phyloP scores from a whole-genome alignment of 1,284 basidiomycete species.

The Leccinum laetum region DNA sequence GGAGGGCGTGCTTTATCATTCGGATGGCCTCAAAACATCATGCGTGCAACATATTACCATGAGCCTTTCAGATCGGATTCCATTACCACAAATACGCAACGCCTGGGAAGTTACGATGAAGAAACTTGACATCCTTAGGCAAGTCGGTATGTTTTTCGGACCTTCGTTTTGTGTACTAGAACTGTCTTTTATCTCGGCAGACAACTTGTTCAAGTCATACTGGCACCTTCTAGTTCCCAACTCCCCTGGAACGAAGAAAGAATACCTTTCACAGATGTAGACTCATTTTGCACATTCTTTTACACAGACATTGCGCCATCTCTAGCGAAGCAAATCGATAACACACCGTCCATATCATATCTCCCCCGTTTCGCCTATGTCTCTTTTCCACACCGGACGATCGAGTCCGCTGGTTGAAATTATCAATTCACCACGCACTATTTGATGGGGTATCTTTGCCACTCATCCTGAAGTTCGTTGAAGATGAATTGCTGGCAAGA shows the following conservation, averaged over 20 bases:
- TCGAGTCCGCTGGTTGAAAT: conserved; percentile 26
- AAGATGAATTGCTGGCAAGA: conserved; percentile 32
- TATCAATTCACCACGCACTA: conserved; percentile 50
- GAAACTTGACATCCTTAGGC: conserved; percentile 44
- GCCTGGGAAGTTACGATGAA: conserved; percentile 38
- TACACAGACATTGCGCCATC: conserved; percentile 28
- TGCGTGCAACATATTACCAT: conserved; percentile 51
- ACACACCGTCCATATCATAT: conserved; percentile 26
- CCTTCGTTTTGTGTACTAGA: conserved; percentile 23
- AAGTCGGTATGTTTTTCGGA: conserved; percentile 11
- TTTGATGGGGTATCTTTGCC: conserved; percentile 50
- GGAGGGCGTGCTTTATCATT: conserved; percentile 48
- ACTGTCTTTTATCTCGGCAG: conserved; percentile 46
- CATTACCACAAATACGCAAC: conserved; percentile 27
- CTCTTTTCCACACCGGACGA: conserved; percentile 24
- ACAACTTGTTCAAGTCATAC: conserved; percentile 42
- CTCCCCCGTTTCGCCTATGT: conserved; percentile 38
- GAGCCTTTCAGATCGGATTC: conserved; percentile 24
- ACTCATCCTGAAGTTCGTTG: conserved; percentile 39
- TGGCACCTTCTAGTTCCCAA: conserved; percentile 25
- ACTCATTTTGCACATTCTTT: conserved; percentile 35
- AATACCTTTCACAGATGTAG: conserved; percentile 12
- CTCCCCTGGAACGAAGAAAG: conserved; percentile 31
- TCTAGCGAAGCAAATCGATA: conserved; percentile 39
- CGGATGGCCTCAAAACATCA: conserved; percentile 37